phyloP scores from a whole-genome alignment of 805 yeast genomes.

The Jamesozyma piceae region DNA sequence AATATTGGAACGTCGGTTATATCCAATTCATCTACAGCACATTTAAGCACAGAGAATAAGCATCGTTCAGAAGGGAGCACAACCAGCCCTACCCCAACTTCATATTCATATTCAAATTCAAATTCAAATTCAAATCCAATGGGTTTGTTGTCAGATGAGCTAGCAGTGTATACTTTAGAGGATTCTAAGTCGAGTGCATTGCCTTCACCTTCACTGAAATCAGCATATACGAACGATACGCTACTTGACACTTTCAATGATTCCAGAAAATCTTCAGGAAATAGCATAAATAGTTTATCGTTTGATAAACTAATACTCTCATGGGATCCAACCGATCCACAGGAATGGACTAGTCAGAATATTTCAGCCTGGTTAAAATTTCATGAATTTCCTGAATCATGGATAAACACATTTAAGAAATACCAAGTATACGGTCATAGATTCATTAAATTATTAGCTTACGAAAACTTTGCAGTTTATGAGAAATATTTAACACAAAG shows the following conservation, averaged over 20 bases:
- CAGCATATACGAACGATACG: background rate
- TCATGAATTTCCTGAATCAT: constrained; percentile 61
- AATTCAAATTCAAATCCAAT: background rate
- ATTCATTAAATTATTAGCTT: constrained; percentile 59
- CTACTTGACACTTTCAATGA: background rate
- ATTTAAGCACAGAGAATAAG: background rate
- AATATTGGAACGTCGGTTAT: background rate
- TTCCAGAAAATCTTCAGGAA: constrained; percentile 23
- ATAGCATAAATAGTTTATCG: constrained; percentile 17
- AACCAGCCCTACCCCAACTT: background rate
- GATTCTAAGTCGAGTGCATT: background rate
- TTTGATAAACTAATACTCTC: constrained; percentile 28
- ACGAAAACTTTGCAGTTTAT: constrained; percentile 44
- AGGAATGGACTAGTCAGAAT: constrained; percentile 63
- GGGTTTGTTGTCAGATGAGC: constrained; percentile 3
- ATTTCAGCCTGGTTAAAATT: constrained; percentile 59
- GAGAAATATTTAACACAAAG: constrained; percentile 35
- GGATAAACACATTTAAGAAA: constrained; percentile 58
- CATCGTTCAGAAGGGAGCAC: background rate
- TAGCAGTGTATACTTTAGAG: constrained; percentile 4
- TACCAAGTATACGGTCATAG: constrained; percentile 51
- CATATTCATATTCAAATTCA: background rate
- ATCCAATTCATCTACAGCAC: constrained; percentile 1
- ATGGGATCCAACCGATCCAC: constrained; percentile 46
- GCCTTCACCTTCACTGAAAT: background rate